Evolutionary conservation across 495 filamentous ascomycete genomes (phyloP), one percentile per base, ranked within the genome.

Genomic region (Baudoinia panamericana): DNA sequence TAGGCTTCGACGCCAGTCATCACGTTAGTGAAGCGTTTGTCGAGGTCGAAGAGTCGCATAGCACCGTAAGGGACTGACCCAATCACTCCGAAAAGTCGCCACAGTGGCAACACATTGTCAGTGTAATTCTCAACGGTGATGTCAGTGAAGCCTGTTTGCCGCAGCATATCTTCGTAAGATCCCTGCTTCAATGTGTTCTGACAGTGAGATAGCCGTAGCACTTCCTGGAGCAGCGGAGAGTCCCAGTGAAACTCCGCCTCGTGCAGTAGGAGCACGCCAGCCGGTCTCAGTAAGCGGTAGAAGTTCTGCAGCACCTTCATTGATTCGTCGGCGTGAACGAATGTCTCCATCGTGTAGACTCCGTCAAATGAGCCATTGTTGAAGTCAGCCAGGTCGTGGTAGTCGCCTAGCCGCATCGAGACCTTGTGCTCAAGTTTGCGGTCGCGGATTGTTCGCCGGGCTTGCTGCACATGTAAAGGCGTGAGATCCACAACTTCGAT

Each of bases 271-370:
- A 74, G 23, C 0, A 50, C 47, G 3, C 69, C 69, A 5, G 69
- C 70, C 1, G 71, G 71, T 36, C 57, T 55, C 5, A 75, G 48
- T 0, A 74, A 35, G 20, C 66, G 64, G 50, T 59, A 60, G 51
- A 74, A 75, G 27, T 65, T 60, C 8, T 45, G 36, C 19, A 73
- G 44, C 1, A 64, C 70, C 9, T 56, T 60, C 38, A 61, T 48
- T 5, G 65, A 64, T 16, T 74, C 63, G 1, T 62, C 70, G 5
- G 72, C 68, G 45, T 76, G 70, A 4, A 73, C 69, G 19, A 75
- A 62, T 0, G 71, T 75, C 47, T 76, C 72, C 61, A 73, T 72
- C 1, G 70, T 73, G 47, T 75, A 76, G 35, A 68, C 48, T 13
- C 72, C 72, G 43, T 75, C 68, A 38, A 69, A 63, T 0, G 62